phyloP scores from a whole-genome alignment of 805 yeast genomes.

The Deakozyma indianensis region DNA sequence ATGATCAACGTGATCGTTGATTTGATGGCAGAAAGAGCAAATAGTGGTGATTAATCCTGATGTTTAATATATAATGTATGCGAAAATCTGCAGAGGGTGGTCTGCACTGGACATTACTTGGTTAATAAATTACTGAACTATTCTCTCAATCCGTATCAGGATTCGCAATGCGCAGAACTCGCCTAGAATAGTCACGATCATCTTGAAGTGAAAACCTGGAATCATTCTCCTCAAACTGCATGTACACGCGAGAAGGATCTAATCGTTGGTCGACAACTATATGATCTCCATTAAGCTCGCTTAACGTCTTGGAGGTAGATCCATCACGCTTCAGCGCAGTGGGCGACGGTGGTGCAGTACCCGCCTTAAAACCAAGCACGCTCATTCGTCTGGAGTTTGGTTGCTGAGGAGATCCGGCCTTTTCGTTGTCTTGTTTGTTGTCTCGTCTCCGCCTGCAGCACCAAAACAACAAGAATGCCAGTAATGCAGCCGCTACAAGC shows the following conservation, averaged over 20 bases:
- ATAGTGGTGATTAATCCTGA: background rate
- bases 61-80: background rate
- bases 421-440: conserved; percentile 8
- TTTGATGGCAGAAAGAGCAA: conserved; percentile 13
- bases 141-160: conserved; percentile 17
- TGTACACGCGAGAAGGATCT: conserved; percentile 41
- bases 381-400: conserved; percentile 5
- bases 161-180: conserved; percentile 42
- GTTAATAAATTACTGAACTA: background rate
- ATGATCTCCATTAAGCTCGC: background rate
- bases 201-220: conserved; percentile 37
- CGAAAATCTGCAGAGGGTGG: background rate
- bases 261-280: conserved; percentile 42
- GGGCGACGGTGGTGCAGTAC: conserved; percentile 9
- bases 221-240: conserved; percentile 32
- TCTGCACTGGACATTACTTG: background rate
- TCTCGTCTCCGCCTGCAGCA: conserved; percentile 21
- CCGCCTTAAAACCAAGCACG: conserved; percentile 7
- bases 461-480: conserved; percentile 32
- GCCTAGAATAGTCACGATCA: conserved; percentile 41
- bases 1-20: conserved; percentile 51
- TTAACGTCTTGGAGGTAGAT: conserved; percentile 2
- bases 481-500: conserved; percentile 33
- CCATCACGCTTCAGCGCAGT: conserved; percentile 5
- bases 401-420: conserved; percentile 4